Conservation (phyloP, 2,329 filamentous ascomycete genomes). For the Apiospora kogelbergensis region DNA sequence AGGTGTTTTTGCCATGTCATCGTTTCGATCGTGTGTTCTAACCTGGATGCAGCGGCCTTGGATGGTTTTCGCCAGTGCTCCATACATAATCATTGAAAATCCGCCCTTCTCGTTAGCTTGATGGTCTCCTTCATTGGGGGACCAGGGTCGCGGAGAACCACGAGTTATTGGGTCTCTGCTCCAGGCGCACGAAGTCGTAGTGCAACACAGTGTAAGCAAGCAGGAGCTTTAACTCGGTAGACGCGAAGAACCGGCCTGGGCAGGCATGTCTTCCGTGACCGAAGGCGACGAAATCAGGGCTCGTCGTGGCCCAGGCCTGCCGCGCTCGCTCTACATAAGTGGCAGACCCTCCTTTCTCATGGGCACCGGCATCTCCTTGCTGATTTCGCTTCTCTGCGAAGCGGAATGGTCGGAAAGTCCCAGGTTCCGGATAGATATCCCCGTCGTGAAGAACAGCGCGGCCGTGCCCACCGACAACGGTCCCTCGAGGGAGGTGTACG, state of each 20-base stretch:
- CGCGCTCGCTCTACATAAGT: constrained; percentile 21
- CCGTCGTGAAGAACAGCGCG: constrained; percentile 36
- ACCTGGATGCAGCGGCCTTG: no score
- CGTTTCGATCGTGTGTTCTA: no score
- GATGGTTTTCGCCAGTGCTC: no score
- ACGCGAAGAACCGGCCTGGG: constrained; percentile 40
- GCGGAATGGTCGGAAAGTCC: constrained; percentile 25
- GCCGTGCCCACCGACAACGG: constrained; percentile 28
- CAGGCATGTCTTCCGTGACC: constrained; percentile 40
- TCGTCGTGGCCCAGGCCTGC: constrained; percentile 29
- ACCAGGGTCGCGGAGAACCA: constrained; percentile 30
- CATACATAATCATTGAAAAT: no score
- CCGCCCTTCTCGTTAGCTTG: not conserved
- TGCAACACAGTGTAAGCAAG: constrained; percentile 25
- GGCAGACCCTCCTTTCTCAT: not conserved
- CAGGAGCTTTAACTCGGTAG: constrained; percentile 35
- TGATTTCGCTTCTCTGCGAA: constrained; percentile 20
- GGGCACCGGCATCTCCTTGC: not conserved
- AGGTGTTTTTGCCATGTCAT: no score
- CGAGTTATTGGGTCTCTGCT: constrained; percentile 28
- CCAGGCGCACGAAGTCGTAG: constrained; percentile 26
- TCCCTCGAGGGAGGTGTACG: constrained; percentile 30
- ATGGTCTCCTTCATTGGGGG: constrained; percentile 31
- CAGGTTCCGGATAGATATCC: constrained; percentile 46
- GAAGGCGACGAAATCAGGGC: constrained; percentile 33